Evolutionary conservation across 2,329 filamentous ascomycete species (phyloP).

Genomic region (Beauveria asiatica): DNA sequence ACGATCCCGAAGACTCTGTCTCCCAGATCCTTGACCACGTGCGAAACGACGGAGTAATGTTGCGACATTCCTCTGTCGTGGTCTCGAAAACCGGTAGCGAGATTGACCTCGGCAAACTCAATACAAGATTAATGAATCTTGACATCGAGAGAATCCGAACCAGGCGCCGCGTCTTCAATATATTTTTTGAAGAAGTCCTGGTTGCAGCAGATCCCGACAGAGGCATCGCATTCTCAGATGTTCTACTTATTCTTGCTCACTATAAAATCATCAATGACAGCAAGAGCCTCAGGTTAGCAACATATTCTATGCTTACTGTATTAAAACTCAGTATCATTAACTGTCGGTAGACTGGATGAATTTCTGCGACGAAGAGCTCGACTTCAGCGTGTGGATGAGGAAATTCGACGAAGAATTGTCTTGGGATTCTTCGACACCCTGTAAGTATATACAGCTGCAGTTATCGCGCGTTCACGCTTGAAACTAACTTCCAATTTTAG

Average conservation of each 20-base stretch:
- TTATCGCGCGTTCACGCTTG: neutral
- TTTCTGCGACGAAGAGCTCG: conserved; percentile 84
- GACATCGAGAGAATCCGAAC: conserved; percentile 67
- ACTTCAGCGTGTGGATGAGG: conserved; percentile 89
- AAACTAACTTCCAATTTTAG: conserved; percentile 25
- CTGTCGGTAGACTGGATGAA: conserved; percentile 65
- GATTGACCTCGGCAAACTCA: conserved; percentile 68
- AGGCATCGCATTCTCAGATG: conserved; percentile 84
- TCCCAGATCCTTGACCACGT: conserved; percentile 81
- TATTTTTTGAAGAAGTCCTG: conserved; percentile 96
- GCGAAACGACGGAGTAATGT: conserved; percentile 45
- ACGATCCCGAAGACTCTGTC: conserved; percentile 83
- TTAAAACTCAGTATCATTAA: conserved; percentile 18
- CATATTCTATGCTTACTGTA: neutral
- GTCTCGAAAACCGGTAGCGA: conserved; percentile 44
- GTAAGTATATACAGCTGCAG: conserved; percentile 33
- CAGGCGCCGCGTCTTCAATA: conserved; percentile 72
- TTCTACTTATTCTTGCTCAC: conserved; percentile 92
- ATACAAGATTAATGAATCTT: conserved; percentile 61
- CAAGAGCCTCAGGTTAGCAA: conserved; percentile 71
- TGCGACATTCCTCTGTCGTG: conserved; percentile 46
- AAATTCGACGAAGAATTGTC: conserved; percentile 81
- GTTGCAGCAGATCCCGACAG: conserved; percentile 83
- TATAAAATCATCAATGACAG: conserved; percentile 98
- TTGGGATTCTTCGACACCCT: conserved; percentile 93